Percentiles rank a stretch among this genome's conserved stretches.
Conservation (phyloP, 73 alveolate species). For the Paramecium tetraurelia region DNA sequence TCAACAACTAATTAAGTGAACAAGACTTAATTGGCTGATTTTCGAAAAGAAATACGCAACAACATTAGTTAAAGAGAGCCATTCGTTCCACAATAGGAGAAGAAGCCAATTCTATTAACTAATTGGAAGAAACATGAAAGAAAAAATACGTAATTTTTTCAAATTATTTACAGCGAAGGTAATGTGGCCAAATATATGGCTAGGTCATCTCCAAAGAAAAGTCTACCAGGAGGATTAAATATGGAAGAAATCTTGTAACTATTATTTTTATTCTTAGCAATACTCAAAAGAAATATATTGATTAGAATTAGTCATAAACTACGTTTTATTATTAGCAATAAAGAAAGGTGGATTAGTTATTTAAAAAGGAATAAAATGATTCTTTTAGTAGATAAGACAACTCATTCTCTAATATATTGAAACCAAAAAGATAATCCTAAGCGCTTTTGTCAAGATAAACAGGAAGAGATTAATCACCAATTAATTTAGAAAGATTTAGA, state of each 20-base stretch:
- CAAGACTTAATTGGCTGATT: not conserved
- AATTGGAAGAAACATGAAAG: conserved; percentile 35
- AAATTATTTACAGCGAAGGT: not conserved
- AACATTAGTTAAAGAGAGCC: conserved; percentile 40
- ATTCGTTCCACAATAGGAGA: not conserved
- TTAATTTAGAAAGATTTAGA: conserved; percentile 15
- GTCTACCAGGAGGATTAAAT: conserved; percentile 27
- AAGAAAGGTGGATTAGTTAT: not conserved
- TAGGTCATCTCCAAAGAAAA: not conserved
- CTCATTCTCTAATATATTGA: not conserved
- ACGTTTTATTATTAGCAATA: not conserved
- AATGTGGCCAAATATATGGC: conserved; percentile 9
- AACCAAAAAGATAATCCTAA: not conserved
- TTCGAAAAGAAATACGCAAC: not conserved
- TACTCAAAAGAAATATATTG: not conserved
- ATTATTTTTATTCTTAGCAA: not conserved
- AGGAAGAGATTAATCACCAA: conserved; percentile 29
- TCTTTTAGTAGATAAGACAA: not conserved
- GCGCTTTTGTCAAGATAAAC: not conserved
- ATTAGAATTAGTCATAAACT: not conserved
- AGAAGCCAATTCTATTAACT: not conserved
- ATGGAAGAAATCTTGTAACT: conserved; percentile 14
- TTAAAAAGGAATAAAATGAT: not conserved
- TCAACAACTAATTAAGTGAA: not conserved
- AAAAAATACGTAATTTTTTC: not conserved